Conservation (phyloP, 306 rosid species). For the Rosa persica region DNA sequence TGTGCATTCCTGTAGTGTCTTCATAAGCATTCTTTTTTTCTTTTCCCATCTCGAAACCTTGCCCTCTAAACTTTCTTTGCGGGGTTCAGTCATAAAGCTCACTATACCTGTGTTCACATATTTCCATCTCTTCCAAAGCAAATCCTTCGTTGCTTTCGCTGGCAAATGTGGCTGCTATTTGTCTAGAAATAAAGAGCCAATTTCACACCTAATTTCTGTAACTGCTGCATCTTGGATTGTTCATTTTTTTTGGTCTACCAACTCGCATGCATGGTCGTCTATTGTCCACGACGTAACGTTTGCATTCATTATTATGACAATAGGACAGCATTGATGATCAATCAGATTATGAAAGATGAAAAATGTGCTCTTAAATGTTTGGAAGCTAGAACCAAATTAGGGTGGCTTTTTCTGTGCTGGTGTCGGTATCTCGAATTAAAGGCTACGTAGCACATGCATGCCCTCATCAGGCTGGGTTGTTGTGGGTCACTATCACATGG, state of each 20-base stretch:
- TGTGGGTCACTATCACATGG: neutral
- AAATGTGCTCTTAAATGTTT: neutral
- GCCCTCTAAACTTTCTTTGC: neutral
- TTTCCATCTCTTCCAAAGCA: neutral
- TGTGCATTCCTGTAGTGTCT: neutral
- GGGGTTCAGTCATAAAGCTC: neutral
- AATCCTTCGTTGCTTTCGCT: neutral
- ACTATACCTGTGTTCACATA: slow-evolving; percentile 4
- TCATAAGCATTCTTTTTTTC: neutral
- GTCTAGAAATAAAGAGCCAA: slow-evolving; percentile 24
- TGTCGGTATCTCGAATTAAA: neutral
- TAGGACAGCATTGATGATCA: neutral
- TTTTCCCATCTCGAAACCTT: neutral
- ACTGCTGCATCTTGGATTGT: neutral
- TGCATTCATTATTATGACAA: neutral
- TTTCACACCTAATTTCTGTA: neutral
- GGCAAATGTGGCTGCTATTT: slow-evolving; percentile 1
- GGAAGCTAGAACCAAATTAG: neutral
- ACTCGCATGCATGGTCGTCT: neutral
- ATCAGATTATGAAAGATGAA: neutral
- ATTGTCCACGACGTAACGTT: neutral
- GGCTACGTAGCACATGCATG: neutral
- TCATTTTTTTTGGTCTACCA: neutral
- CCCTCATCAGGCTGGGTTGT: neutral
- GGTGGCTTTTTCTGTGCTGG: neutral